Evolutionary conservation across 306 rosid genomes (phyloP), one percentile per base, ranked within the genome.

Genomic region (Macrotyloma uniflorum): DNA sequence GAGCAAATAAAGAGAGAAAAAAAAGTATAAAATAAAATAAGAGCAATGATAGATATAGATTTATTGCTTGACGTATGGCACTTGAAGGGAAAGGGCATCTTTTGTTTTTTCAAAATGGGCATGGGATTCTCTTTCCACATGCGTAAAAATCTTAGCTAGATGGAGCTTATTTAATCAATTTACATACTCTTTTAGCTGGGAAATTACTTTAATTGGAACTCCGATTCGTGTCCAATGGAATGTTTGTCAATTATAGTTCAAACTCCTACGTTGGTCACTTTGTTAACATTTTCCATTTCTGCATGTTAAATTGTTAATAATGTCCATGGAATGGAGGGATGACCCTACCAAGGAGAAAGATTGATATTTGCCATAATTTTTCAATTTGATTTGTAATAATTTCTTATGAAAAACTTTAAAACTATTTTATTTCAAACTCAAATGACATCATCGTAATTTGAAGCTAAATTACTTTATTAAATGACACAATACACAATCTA

Each of bases 171-270:
- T 45, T 70, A 70, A 46, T 71, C 66, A 45, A 69, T 28, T 32
- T 61, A 75, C 33, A 1, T 47, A 49, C 30, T n/a, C 12, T 28
- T 24, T 61, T 63, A 11, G 6, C 4, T 15, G 5, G 22, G 22
- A 18, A 5, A 42, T 7, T 4, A 8, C 36, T 57, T 73, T 12
- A 5, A 42, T 26, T 58, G 69, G 46, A 74, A 58, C 8, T 28
- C 43, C 28, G 68, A 77, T 67, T 67, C 68, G 68, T 38, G 49
- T 12, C 59, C 40, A 2, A 75, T 57, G 30, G 46, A 59, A 45
- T 43, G 26, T 64, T 47, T 64, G 28, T 33, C 54, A 65, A 49
- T 16, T 42, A 24, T 23, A n/a, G 78, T 24, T 24, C 38, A 47
- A 33, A 64, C 53, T 49, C 11, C 26, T 19, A 64, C 49, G 59